These are phyloP conservation scores for Fraxinus anomala DNA, from an alignment of 257 asterid genomes.

Conservation along the genomic window DNA sequence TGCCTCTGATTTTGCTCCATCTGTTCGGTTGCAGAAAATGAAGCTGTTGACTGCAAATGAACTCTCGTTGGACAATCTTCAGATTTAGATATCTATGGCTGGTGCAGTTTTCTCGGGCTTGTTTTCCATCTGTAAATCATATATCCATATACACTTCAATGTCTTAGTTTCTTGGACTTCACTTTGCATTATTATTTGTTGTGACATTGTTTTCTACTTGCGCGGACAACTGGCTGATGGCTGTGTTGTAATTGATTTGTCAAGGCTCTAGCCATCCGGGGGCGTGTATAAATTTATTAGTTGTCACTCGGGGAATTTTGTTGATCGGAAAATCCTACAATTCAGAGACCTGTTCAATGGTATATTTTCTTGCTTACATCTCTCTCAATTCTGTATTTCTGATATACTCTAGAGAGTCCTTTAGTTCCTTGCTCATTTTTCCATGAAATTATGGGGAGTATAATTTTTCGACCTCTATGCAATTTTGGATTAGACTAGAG, in stretches of 20 bases:
- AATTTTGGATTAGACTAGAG: no score
- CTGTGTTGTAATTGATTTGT: slow-evolving; percentile 15
- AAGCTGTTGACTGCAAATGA: neutral
- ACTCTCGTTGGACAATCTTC: slow-evolving; percentile 3
- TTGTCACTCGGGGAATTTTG: neutral
- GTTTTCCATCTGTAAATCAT: slow-evolving; percentile 2
- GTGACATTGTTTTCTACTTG: neutral
- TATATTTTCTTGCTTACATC: neutral
- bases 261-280: slow-evolving; percentile 18
- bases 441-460: neutral
- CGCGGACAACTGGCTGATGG: neutral
- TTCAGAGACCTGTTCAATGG: neutral
- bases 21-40: slow-evolving; percentile 8
- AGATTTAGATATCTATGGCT: neutral
- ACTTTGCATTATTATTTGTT: neutral
- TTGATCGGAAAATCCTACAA: neutral
- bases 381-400: neutral
- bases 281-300: slow-evolving; percentile 19
- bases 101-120: neutral
- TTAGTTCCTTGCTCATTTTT: neutral
- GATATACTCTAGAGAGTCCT: neutral
- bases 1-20: neutral
- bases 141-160: neutral
- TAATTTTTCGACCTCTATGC: neutral
- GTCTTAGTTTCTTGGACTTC: neutral